A percentile compares a stretch with the other conserved stretches of the same genome.
Conservation (phyloP, 2,329 filamentous ascomycete genomes). For the Neurospora crassa region DNA sequence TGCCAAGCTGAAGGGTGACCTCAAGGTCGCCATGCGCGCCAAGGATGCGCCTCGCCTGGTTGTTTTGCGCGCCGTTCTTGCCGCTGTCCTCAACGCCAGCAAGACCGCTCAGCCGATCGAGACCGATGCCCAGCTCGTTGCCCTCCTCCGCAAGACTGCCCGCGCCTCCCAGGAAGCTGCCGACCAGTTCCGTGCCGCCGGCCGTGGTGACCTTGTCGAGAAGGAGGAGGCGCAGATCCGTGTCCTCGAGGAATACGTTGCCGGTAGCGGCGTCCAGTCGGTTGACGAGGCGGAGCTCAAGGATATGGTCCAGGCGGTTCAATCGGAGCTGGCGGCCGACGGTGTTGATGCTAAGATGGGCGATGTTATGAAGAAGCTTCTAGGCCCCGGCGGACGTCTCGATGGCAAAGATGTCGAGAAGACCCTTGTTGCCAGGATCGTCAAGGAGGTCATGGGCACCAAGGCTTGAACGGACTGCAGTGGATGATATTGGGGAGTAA, state of each 20-base stretch:
- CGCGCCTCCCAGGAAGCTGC: slow-evolving; percentile 48
- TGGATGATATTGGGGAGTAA: background rate
- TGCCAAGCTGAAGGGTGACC: slow-evolving; percentile 46
- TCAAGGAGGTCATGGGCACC: slow-evolving; percentile 37
- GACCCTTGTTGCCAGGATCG: slow-evolving; percentile 48
- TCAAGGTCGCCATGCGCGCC: slow-evolving; percentile 56
- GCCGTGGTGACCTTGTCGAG: slow-evolving; percentile 57
- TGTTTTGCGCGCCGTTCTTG: slow-evolving; percentile 59
- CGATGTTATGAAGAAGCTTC: slow-evolving; percentile 53
- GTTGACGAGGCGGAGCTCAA: slow-evolving; percentile 50
- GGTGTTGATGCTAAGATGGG: slow-evolving; percentile 42
- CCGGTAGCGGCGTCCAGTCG: slow-evolving; percentile 47
- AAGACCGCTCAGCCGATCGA: slow-evolving; percentile 62
- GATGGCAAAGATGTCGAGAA: slow-evolving; percentile 57
- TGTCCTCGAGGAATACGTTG: slow-evolving; percentile 57
- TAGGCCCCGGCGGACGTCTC: slow-evolving; percentile 40
- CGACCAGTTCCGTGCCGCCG: slow-evolving; percentile 53
- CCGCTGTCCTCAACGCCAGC: slow-evolving; percentile 63
- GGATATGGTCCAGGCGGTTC: slow-evolving; percentile 38
- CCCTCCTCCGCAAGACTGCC: slow-evolving; percentile 55
- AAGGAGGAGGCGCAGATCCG: slow-evolving; percentile 59
- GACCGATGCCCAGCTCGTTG: slow-evolving; percentile 60
- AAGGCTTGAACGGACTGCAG: background rate
- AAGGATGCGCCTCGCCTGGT: slow-evolving; percentile 56
- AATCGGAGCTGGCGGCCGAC: slow-evolving; percentile 40